Percentiles rank a stretch among this genome's conserved stretches.
Evolutionary conservation across 306 rosid species (phyloP).

Genomic region (Fagus sylvatica): DNA sequence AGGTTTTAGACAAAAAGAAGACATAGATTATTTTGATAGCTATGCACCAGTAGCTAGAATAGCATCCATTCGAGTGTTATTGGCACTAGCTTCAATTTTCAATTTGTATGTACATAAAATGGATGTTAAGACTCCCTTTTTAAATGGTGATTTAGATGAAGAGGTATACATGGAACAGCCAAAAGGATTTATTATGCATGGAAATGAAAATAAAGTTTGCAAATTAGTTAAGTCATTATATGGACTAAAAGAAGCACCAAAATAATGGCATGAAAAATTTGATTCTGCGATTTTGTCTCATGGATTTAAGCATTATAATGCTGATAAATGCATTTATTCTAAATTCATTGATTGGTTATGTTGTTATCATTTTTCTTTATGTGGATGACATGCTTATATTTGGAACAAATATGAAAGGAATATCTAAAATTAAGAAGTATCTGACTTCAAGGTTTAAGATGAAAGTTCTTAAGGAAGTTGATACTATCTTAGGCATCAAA

Average conservation of each 20-base stretch:
- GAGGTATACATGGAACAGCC: neutral
- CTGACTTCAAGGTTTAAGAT: no score
- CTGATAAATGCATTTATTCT: slow-evolving; percentile 6
- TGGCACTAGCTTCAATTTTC: no score
- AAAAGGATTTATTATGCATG: neutral
- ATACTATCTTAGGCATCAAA: no score
- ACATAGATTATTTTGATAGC: neutral
- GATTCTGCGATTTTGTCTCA: neutral
- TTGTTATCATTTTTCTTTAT: neutral
- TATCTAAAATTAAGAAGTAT: no score
- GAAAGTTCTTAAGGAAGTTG: no score
- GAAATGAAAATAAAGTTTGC: neutral
- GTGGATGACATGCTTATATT: no score
- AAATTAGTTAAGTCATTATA: neutral
- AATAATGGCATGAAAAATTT: neutral
- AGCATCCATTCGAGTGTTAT: no score
- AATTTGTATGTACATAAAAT: no score
- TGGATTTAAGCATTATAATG: neutral
- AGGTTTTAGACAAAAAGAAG: neutral
- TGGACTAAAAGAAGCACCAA: neutral
- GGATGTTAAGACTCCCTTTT: no score
- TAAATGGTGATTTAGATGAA: no score
- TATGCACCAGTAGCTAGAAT: neutral
- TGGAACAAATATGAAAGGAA: no score
- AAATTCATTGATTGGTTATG: neutral